A percentile compares a stretch with the other conserved stretches of the same genome.
Evolutionary conservation across 306 rosid species (phyloP).

Genomic region (Dalbergia cultrata): DNA sequence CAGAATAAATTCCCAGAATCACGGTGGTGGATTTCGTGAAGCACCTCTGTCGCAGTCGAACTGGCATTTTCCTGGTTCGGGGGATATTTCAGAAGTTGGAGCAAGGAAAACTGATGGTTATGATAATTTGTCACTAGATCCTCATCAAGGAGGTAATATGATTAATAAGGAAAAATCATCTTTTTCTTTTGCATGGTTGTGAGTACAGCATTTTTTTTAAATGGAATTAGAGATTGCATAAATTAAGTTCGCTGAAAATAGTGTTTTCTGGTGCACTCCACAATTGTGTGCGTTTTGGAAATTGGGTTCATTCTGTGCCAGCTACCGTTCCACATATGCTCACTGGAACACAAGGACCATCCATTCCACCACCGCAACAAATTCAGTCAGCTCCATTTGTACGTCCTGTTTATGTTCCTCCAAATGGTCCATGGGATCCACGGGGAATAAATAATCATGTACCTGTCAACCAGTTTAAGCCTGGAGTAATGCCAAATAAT

Average conservation of each 20-base stretch:
- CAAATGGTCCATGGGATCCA: slow-evolving; percentile 83
- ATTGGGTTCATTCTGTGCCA: slow-evolving; percentile 55
- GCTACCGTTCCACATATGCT: slow-evolving; percentile 63
- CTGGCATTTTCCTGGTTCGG: slow-evolving; percentile 69
- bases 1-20: slow-evolving; percentile 68
- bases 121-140: slow-evolving; percentile 64
- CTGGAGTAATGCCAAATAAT: slow-evolving; percentile 62
- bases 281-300: slow-evolving; percentile 56
- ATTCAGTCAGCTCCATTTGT: slow-evolving; percentile 73
- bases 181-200: slow-evolving; percentile 26
- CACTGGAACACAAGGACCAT: slow-evolving; percentile 68
- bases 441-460: slow-evolving; percentile 72
- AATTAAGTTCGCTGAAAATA: slow-evolving; percentile 43
- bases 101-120: slow-evolving; percentile 67
- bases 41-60: slow-evolving; percentile 74
- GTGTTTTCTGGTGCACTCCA: slow-evolving; percentile 48
- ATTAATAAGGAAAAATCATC: background rate
- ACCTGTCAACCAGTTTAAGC: slow-evolving; percentile 66
- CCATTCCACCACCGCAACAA: slow-evolving; percentile 78
- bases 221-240: slow-evolving; percentile 41
- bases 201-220: background rate
- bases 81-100: slow-evolving; percentile 74
- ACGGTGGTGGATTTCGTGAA: slow-evolving; percentile 54
- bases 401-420: slow-evolving; percentile 74
- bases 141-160: slow-evolving; percentile 80